A percentile compares a stretch with the other conserved stretches of the same genome.
These are phyloP conservation scores for Globisporangium iwayamae DNA, from an alignment of 352 stramenopile species.

Conservation along the genomic window DNA sequence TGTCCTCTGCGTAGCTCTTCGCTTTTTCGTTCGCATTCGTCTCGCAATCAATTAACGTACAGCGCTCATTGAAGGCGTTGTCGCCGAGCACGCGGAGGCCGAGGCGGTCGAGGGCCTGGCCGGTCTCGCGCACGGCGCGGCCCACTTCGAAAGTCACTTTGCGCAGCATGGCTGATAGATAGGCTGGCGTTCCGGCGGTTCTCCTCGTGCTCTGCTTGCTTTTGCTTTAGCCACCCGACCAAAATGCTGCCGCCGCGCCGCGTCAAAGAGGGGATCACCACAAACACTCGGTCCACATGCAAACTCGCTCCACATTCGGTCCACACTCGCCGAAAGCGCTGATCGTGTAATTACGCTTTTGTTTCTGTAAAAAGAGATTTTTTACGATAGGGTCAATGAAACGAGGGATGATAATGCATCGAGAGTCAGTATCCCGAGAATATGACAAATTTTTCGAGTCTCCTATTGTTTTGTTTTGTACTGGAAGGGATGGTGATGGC, in stretches of 20 bases:
- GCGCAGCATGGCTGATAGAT: constrained; percentile 56
- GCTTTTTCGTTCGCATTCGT: not conserved
- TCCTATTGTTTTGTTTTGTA: no score
- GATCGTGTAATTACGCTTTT: no score
- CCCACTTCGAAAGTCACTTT: constrained; percentile 90
- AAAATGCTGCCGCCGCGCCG: not conserved
- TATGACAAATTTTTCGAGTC: no score
- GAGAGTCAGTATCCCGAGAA: no score
- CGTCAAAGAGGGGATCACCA: constrained; percentile 33
- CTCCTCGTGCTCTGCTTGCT: constrained; percentile 9
- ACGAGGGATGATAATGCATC: no score
- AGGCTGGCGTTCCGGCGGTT: constrained; percentile 18
- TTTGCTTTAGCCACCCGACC: constrained; percentile 8
- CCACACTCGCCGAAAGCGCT: no score
- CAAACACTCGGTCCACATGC: constrained; percentile 13
- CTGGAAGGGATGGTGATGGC: no score
- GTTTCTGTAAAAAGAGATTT: no score
- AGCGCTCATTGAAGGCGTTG: constrained; percentile 89
- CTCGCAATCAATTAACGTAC: constrained; percentile 31
- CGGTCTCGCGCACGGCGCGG: constrained; percentile 93
- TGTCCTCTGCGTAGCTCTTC: constrained; percentile 3
- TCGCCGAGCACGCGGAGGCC: constrained; percentile 87
- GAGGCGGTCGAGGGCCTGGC: constrained; percentile 93
- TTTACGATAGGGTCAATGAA: no score
- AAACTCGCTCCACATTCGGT: no score